Conservation (phyloP, 2,329 filamentous ascomycete species). For the Pseudogymnoascus sp. region DNA sequence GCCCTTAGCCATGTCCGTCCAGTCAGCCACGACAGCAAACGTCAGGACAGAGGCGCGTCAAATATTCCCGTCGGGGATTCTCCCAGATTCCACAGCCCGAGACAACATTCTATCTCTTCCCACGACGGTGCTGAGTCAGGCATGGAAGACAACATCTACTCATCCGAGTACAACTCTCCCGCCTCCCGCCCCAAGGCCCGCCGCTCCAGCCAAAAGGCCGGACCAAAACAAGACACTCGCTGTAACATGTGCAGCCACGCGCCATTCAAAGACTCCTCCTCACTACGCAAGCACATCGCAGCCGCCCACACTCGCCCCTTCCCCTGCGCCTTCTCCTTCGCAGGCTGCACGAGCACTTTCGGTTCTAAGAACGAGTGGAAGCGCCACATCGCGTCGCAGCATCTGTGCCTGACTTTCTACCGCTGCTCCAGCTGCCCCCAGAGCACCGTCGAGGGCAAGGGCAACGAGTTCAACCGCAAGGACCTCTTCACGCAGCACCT, state of each 20-base stretch:
- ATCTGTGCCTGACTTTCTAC: conserved; percentile 64
- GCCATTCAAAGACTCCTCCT: conserved; percentile 61
- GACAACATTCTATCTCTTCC: conserved; percentile 37
- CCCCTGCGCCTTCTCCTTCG: conserved; percentile 76
- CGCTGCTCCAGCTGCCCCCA: conserved; percentile 56
- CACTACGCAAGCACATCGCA: conserved; percentile 59
- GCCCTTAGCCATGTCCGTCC: conserved; percentile 57
- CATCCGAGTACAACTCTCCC: conserved; percentile 29
- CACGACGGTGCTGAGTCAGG: conserved; percentile 34
- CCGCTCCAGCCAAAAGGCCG: conserved; percentile 28
- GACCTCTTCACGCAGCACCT: conserved; percentile 94
- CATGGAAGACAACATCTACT: conserved; percentile 34
- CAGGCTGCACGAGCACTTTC: conserved; percentile 77
- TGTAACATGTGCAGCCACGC: conserved; percentile 56
- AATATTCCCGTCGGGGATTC: conserved; percentile 25
- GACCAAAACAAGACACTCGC: conserved; percentile 52
- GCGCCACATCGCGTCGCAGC: conserved; percentile 83
- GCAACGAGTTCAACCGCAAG: conserved; percentile 81
- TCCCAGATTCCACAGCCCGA: conserved; percentile 27
- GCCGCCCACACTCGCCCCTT: conserved; percentile 68
- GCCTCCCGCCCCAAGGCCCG: conserved; percentile 27
- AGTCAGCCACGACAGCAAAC: conserved; percentile 38
- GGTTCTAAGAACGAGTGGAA: conserved; percentile 98
- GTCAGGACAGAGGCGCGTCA: conserved; percentile 27
- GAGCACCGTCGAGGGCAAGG: conserved; percentile 47